phyloP scores from a whole-genome alignment of 768 basidiomycete genomes.

The Collybia nuda region DNA sequence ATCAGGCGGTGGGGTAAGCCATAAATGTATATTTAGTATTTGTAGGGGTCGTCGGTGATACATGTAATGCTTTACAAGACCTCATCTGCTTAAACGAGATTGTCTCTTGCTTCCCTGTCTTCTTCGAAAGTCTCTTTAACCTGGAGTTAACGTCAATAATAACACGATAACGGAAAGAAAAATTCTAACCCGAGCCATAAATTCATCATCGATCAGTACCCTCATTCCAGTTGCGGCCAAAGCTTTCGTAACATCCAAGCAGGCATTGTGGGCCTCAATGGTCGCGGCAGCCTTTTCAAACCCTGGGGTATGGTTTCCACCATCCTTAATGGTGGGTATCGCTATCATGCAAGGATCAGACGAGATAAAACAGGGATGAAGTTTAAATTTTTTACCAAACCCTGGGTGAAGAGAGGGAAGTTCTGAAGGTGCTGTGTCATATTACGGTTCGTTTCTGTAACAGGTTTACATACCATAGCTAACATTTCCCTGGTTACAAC shows the following conservation, averaged over 20 bases:
- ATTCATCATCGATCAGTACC: slow-evolving; percentile 65
- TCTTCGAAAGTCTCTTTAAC: slow-evolving; percentile 3
- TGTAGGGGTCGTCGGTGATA: too few species aligned
- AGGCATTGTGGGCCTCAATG: slow-evolving; percentile 60
- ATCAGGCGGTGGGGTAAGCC: too few species aligned
- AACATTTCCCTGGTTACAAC: slow-evolving; percentile 62
- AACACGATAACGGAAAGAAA: neutral
- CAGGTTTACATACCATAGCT: slow-evolving; percentile 56
- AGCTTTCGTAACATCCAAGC: slow-evolving; percentile 66
- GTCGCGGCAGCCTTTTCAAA: slow-evolving; percentile 69
- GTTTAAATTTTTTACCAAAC: slow-evolving; percentile 44
- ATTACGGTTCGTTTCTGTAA: neutral
- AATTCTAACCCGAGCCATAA: slow-evolving; percentile 51
- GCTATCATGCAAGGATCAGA: slow-evolving; percentile 35
- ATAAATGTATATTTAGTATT: too few species aligned
- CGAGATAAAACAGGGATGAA: neutral
- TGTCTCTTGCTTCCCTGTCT: neutral
- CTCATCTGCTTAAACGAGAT: neutral
- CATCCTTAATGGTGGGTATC: slow-evolving; percentile 69
- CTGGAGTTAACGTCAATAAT: neutral
- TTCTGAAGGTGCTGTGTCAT: slow-evolving; percentile 22
- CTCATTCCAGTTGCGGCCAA: slow-evolving; percentile 71
- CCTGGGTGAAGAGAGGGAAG: slow-evolving; percentile 75
- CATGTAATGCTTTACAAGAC: too few species aligned
- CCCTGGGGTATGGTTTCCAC: slow-evolving; percentile 75